Base-by-base conservation (phyloP, 1,284 basidiomycete species). In the Fomes fomentarius region DNA sequence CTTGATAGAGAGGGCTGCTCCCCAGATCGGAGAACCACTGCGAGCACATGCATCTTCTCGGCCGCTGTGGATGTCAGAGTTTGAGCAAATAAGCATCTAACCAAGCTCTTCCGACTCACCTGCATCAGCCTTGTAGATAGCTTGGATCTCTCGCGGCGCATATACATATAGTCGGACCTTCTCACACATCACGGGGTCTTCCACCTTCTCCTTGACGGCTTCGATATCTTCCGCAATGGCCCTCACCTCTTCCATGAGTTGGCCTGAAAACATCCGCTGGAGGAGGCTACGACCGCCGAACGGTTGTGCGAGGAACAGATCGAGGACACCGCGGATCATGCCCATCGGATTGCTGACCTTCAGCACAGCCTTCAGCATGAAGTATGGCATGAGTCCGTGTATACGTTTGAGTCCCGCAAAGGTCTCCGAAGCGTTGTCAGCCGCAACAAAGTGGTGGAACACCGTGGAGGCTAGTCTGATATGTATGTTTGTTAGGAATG, bases 381-480 rank as follows among this genome's bases (percentile, higher is more conserved):
- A 94, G 74, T 99, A 99, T 3, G 96, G 96, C 94, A 99, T 98
- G 54, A 98, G 76, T 1, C 93, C 93, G 69, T 99, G 97, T 50
- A 98, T 84, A 38, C 96, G 84, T 75, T 98, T 99, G 59, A 99
- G 75, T 58, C 86, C 83, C 1, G 91, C 81, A 61, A 98, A 90
- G 11, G 87, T 90, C 63, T 97, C 92, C 3, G 95, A 96, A 10
- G 95, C 91, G 54, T 88, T 90, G 72, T 99, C 96, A 14, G 93
- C 85, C 1, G 96, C 96, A 31, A 98, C 85, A 64, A 96, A 96
- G 43, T 93, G 86, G 63, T 96, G 94, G 71, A 98, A 99, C 46
- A 98, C 87, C 3, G 96, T 97, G 4, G 96, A 96, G 0, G 96
- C 97, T 56, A 98, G 75, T 31, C 94, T 87, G 62, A 37, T 9